Evolutionary conservation across 2,329 filamentous ascomycete species (phyloP).

Genomic region (Geosmithia putterillii): DNA sequence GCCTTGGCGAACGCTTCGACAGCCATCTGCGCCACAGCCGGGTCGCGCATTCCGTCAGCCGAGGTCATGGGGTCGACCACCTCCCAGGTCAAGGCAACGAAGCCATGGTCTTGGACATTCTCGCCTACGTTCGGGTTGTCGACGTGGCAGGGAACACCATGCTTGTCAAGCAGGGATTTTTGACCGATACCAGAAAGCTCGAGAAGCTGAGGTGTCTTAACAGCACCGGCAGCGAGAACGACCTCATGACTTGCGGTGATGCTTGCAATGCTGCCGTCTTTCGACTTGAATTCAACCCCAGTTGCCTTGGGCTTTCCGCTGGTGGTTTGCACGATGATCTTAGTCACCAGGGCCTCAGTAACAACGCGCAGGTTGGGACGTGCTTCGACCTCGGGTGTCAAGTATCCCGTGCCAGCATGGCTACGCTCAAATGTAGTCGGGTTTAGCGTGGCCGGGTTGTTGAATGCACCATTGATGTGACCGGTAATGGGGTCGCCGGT

Average conservation of each 20-base stretch:
- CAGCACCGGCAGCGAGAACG: slow-evolving; percentile 27
- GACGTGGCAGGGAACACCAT: slow-evolving; percentile 32
- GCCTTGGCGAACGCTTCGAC: no score
- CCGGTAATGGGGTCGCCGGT: no score
- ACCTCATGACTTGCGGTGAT: slow-evolving; percentile 10
- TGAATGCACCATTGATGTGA: no score
- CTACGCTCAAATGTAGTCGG: no score
- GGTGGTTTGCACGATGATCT: slow-evolving; percentile 4
- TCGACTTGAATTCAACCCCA: not conserved
- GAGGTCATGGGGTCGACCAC: not conserved
- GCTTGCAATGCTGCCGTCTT: not conserved
- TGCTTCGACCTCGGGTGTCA: slow-evolving; percentile 3
- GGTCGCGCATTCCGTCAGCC: not conserved
- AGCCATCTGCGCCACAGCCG: slow-evolving; percentile 3
- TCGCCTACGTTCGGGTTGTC: slow-evolving; percentile 44
- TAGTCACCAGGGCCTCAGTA: slow-evolving; percentile 14
- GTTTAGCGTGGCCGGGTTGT: no score
- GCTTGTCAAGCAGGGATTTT: slow-evolving; percentile 27
- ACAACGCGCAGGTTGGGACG: slow-evolving; percentile 8
- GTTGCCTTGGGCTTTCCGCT: slow-evolving; percentile 1
- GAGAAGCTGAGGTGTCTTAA: slow-evolving; percentile 44
- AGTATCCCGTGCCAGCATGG: not conserved
- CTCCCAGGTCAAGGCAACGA: slow-evolving; percentile 10
- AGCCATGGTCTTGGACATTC: slow-evolving; percentile 21
- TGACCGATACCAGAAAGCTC: slow-evolving; percentile 45